A percentile compares a stretch with the other conserved stretches of the same genome.
phyloP scores from a whole-genome alignment of 2,329 filamentous ascomycete species.

The Aspergillaceae sp. region DNA sequence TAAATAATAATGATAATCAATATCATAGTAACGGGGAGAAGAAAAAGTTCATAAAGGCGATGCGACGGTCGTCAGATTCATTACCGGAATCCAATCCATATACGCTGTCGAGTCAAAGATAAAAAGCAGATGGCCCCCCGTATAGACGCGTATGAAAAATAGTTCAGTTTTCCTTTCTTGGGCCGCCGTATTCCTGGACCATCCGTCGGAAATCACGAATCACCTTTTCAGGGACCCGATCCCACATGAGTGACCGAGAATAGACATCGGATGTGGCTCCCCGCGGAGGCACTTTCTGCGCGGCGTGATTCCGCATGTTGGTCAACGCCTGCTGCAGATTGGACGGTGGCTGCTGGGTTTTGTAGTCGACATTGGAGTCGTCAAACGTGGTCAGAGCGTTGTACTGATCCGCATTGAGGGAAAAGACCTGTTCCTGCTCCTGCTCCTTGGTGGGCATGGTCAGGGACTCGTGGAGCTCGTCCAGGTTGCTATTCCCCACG shows the following conservation, averaged over 20 bases:
- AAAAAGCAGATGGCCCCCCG: background rate
- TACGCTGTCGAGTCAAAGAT: no score
- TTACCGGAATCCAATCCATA: no score
- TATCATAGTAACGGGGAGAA: background rate
- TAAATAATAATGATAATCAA: background rate
- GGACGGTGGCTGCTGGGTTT: slow-evolving; percentile 30
- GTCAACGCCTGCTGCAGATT: slow-evolving; percentile 58
- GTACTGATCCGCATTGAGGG: slow-evolving; percentile 78
- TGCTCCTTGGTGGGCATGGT: slow-evolving; percentile 74
- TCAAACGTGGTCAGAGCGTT: slow-evolving; percentile 70
- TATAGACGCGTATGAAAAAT: background rate
- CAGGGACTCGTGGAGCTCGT: slow-evolving; percentile 59
- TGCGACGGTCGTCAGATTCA: no score
- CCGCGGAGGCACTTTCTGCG: slow-evolving; percentile 45
- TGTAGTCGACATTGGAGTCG: slow-evolving; percentile 34
- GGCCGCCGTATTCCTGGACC: slow-evolving; percentile 61
- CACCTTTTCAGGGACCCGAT: slow-evolving; percentile 85
- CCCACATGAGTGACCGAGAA: slow-evolving; percentile 85
- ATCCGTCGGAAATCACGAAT: slow-evolving; percentile 88
- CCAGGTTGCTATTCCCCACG: slow-evolving; percentile 41
- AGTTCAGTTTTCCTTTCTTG: slow-evolving; percentile 25
- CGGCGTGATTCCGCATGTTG: slow-evolving; percentile 61
- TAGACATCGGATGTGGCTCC: slow-evolving; percentile 73
- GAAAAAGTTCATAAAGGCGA: background rate
- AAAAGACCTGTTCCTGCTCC: slow-evolving; percentile 79